Percentiles rank a stretch among this genome's conserved stretches.
phyloP scores from a whole-genome alignment of 2,329 filamentous ascomycete species.

The Penicillium aurantiogriseum region DNA sequence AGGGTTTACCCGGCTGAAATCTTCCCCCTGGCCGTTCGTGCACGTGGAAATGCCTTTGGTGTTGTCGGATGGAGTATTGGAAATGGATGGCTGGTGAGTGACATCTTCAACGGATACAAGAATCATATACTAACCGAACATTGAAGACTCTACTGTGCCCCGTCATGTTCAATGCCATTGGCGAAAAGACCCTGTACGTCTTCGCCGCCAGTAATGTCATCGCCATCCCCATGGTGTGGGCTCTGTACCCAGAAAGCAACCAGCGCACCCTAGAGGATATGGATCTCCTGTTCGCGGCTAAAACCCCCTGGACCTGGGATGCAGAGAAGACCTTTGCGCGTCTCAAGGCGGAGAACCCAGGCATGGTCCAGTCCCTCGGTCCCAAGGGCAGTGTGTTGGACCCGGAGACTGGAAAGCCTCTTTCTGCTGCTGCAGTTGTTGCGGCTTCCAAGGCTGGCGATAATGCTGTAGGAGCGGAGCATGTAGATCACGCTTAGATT shows the following conservation, averaged over 20 bases:
- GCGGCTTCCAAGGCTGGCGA: constrained; percentile 7
- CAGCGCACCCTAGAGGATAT: constrained; percentile 74
- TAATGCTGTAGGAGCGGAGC: constrained; percentile 12
- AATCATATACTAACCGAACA: neutral
- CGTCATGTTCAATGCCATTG: constrained; percentile 62
- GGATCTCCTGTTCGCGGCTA: constrained; percentile 67
- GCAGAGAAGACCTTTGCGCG: constrained; percentile 63
- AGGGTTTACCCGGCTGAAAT: constrained; percentile 69
- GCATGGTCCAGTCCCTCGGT: constrained; percentile 42
- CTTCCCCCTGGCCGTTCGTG: constrained; percentile 68
- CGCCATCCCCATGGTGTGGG: constrained; percentile 69
- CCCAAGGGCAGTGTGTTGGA: constrained; percentile 36
- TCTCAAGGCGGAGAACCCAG: constrained; percentile 62
- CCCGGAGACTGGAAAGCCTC: constrained; percentile 30
- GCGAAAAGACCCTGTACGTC: constrained; percentile 71
- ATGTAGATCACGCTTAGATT: constrained; percentile 18
- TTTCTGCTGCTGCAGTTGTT: constrained; percentile 5
- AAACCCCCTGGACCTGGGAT: constrained; percentile 69
- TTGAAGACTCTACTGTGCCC: constrained; percentile 52
- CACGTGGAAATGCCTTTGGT: constrained; percentile 73
- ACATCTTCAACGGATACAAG: constrained; percentile 24
- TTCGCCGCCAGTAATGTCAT: constrained; percentile 67
- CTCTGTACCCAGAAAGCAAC: constrained; percentile 71
- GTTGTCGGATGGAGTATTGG: constrained; percentile 75
- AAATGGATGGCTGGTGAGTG: constrained; percentile 61